A percentile compares a stretch with the other conserved stretches of the same genome.
Evolutionary conservation across 768 basidiomycete species (phyloP).

Genomic region (Rhizopogon rudus): DNA sequence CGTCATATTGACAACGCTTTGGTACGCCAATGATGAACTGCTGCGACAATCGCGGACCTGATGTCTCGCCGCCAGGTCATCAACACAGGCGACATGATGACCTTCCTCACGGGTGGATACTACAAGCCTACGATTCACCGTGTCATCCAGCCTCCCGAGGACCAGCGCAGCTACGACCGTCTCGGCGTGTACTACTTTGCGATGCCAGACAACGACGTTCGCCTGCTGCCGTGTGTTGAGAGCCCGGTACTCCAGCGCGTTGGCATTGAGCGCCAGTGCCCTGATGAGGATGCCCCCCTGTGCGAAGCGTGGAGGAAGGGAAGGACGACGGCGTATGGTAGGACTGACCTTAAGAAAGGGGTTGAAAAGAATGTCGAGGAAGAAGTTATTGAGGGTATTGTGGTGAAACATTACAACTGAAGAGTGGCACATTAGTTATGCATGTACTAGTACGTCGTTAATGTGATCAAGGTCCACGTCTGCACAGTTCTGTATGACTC

Average conservation of each 20-base stretch:
- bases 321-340: conserved; percentile 26
- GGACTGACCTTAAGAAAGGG: conserved; percentile 21
- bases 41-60: background rate
- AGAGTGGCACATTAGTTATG: background rate
- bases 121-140: conserved; percentile 34
- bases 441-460: background rate
- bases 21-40: conserved; percentile 12
- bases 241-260: conserved; percentile 28
- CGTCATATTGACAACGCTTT: conserved; percentile 31
- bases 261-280: conserved; percentile 24
- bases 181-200: conserved; percentile 33
- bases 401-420: conserved; percentile 30
- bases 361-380: conserved; percentile 26
- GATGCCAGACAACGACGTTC: conserved; percentile 25
- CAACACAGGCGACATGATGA: conserved; percentile 30
- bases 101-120: conserved; percentile 31
- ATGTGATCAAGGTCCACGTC: background rate
- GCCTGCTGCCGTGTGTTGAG: conserved; percentile 22
- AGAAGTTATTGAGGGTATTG: conserved; percentile 26
- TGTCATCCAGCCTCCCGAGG: conserved; percentile 30
- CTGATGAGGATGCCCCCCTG: conserved; percentile 21
- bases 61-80: conserved; percentile 23
- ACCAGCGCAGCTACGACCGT: conserved; percentile 28
- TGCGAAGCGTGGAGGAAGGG: conserved; percentile 28
- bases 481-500: conserved; percentile 12